These are phyloP conservation scores for Teratosphaeria gauchensis DNA, from an alignment of 2,329 filamentous ascomycete species.

Conservation along the genomic window DNA sequence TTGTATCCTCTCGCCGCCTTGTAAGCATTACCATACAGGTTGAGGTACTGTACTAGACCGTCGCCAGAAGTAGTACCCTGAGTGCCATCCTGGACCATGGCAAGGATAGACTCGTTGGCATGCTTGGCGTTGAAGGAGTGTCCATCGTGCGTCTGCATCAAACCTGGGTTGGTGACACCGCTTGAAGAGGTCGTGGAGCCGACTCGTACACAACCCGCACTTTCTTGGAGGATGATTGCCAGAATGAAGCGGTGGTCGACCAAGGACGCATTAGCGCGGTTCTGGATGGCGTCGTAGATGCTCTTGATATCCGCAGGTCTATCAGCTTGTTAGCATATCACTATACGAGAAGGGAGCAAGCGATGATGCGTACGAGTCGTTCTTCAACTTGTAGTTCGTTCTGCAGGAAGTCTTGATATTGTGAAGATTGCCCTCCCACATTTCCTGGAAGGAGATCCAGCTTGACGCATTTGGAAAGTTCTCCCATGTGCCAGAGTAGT, in stretches of 20 bases:
- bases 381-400: conserved; percentile 25
- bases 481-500: conserved; percentile 21
- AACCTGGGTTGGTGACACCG: conserved; percentile 34
- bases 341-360: neutral
- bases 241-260: conserved; percentile 35
- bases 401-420: conserved; percentile 25
- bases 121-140: conserved; percentile 24
- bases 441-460: conserved; percentile 22
- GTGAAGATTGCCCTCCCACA: conserved; percentile 27
- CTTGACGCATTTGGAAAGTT: conserved; percentile 10
- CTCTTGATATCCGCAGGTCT: conserved; percentile 28
- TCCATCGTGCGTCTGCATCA: conserved; percentile 39
- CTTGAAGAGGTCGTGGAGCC: conserved; percentile 30
- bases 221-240: conserved; percentile 37
- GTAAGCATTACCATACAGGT: conserved; percentile 27
- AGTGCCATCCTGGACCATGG: conserved; percentile 37
- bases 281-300: conserved; percentile 30
- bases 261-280: conserved; percentile 23
- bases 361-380: conserved; percentile 10
- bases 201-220: conserved; percentile 35
- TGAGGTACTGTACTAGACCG: conserved; percentile 32
- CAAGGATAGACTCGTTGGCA: conserved; percentile 20
- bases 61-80: conserved; percentile 33
- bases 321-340: conserved; percentile 13
- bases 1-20: conserved; percentile 42